phyloP scores from a whole-genome alignment of 2,329 filamentous ascomycete genomes.

The Diplodia sapinea region DNA sequence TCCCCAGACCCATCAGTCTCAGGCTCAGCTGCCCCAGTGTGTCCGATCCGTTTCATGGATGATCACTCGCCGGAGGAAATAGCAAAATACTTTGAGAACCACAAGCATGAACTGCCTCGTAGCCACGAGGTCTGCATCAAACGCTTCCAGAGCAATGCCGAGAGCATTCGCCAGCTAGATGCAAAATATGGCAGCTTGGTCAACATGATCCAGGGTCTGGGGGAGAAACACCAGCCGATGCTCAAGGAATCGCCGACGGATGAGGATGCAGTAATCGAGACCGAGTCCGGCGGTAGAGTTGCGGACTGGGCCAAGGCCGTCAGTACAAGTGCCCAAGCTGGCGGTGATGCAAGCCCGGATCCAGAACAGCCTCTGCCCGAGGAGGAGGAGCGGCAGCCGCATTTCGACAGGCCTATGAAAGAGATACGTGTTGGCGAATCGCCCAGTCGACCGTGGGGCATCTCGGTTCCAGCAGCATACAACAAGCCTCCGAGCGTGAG shows the following conservation, averaged over 20 bases:
- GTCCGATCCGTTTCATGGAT: slow-evolving; percentile 90
- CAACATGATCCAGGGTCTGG: slow-evolving; percentile 91
- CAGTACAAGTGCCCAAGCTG: slow-evolving; percentile 59
- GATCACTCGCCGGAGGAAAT: slow-evolving; percentile 93
- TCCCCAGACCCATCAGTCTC: slow-evolving; percentile 51
- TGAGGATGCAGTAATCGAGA: slow-evolving; percentile 50
- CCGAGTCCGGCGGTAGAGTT: slow-evolving; percentile 70
- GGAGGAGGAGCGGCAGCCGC: slow-evolving; percentile 69
- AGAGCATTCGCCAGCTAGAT: slow-evolving; percentile 85
- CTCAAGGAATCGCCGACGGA: slow-evolving; percentile 61
- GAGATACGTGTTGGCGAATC: slow-evolving; percentile 94
- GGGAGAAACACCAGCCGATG: slow-evolving; percentile 86
- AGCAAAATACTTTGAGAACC: slow-evolving; percentile 89
- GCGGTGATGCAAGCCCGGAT: slow-evolving; percentile 43
- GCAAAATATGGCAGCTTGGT: slow-evolving; percentile 92
- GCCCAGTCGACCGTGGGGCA: slow-evolving; percentile 91
- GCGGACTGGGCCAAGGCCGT: slow-evolving; percentile 86
- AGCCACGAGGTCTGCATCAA: slow-evolving; percentile 93
- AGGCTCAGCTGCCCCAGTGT: slow-evolving; percentile 64
- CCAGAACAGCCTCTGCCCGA: slow-evolving; percentile 40
- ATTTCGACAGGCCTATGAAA: slow-evolving; percentile 83
- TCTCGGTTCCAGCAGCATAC: slow-evolving; percentile 71
- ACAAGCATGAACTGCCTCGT: slow-evolving; percentile 92
- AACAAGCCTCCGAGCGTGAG: slow-evolving; percentile 47
- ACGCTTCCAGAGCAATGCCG: slow-evolving; percentile 84